phyloP scores from a whole-genome alignment of 202 grass and related monocot genomes.

The Schoenoplectus triqueter region DNA sequence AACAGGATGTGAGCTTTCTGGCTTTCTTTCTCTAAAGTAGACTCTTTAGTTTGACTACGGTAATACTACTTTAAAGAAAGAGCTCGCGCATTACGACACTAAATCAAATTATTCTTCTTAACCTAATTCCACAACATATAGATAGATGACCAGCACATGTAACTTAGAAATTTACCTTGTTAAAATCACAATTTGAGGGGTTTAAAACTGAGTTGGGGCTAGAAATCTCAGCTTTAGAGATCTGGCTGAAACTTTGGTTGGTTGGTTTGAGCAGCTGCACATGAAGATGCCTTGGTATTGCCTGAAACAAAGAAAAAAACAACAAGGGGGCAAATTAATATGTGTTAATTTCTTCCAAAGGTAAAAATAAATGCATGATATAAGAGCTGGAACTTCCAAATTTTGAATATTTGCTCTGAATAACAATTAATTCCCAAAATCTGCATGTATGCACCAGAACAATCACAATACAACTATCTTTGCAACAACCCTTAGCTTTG shows the following conservation, averaged over 20 bases:
- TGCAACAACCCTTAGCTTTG: not conserved
- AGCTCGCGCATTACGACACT: not conserved
- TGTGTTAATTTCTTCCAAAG: not conserved
- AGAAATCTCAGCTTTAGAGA: slow-evolving; percentile 70
- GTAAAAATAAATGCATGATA: slow-evolving; percentile 25
- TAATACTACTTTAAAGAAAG: not conserved
- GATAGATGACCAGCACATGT: not conserved
- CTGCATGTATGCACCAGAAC: not conserved
- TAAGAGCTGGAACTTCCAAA: slow-evolving; percentile 21
- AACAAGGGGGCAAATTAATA: slow-evolving; percentile 24
- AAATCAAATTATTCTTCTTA: not conserved
- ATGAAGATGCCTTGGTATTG: slow-evolving; percentile 75
- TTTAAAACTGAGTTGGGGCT: slow-evolving; percentile 94
- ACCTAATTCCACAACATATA: slow-evolving; percentile 9
- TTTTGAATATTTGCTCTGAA: not conserved
- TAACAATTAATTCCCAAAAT: not conserved
- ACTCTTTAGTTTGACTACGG: not conserved
- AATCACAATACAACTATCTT: not conserved
- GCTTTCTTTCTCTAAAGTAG: slow-evolving; percentile 15
- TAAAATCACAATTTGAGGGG: slow-evolving; percentile 65
- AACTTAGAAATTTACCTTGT: slow-evolving; percentile 56
- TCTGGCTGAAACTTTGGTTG: slow-evolving; percentile 49
- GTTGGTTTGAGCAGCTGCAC: slow-evolving; percentile 69
- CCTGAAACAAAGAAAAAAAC: slow-evolving; percentile 55
- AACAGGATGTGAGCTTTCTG: not conserved